phyloP scores from a whole-genome alignment of 768 basidiomycete species.

The Podaxis sp. region DNA sequence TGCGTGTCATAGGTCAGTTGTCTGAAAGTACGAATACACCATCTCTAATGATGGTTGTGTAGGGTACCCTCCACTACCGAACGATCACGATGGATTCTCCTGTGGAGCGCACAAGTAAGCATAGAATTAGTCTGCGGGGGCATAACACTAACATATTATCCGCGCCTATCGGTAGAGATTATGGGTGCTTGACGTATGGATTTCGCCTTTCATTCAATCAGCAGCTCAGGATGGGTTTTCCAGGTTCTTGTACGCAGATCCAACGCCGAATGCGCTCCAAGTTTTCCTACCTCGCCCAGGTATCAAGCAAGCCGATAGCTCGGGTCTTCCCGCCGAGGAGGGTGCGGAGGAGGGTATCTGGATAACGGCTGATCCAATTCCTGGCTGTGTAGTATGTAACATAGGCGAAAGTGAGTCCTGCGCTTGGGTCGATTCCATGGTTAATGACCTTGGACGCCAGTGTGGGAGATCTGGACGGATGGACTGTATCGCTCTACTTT shows the following conservation, averaged over 20 bases:
- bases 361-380: slow-evolving; percentile 84
- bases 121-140: neutral
- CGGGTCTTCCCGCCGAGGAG: slow-evolving; percentile 48
- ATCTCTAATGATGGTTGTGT: neutral
- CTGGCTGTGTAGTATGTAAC: slow-evolving; percentile 85
- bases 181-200: slow-evolving; percentile 83
- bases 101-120: slow-evolving; percentile 87
- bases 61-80: slow-evolving; percentile 88
- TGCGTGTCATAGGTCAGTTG: slow-evolving; percentile 73
- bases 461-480: slow-evolving; percentile 93
- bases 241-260: slow-evolving; percentile 86
- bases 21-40: neutral
- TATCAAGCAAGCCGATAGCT: slow-evolving; percentile 24
- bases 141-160: neutral
- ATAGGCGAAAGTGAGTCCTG: slow-evolving; percentile 81
- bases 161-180: slow-evolving; percentile 55
- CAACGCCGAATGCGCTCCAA: slow-evolving; percentile 77
- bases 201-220: neutral
- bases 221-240: neutral
- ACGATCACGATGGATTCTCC: slow-evolving; percentile 77
- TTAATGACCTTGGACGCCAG: slow-evolving; percentile 30
- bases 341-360: slow-evolving; percentile 64
- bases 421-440: neutral
- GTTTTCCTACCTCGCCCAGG: slow-evolving; percentile 63
- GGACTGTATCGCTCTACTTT: slow-evolving; percentile 84